Evolutionary conservation across 306 rosid species (phyloP), one percentile per base, ranked within the genome.

Genomic region (Chamaecrista fasciculata): DNA sequence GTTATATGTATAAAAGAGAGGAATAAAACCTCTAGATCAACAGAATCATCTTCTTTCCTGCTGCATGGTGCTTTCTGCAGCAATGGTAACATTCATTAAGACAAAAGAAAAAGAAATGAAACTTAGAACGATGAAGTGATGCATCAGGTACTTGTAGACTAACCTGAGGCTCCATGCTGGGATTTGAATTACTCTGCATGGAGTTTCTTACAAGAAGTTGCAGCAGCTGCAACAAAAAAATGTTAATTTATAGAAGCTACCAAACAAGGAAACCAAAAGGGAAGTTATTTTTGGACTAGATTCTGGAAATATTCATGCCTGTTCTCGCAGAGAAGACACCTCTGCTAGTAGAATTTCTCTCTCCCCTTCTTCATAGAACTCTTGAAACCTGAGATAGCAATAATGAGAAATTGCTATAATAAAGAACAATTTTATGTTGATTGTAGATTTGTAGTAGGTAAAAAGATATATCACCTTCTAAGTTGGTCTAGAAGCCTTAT

Each of bases 321-420:
- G 97, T 66, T 88, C 95, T 70, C 91, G 86, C 74, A 85, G 67
- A 58, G 63, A 72, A 40, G 97, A 85, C 8, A 94, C 82, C 79
- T 94, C 99, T 6, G 63, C 62, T 67, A 86, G 62, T 24, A 91
- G 87, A 77, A 86, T 79, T 61, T 88, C 99, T 73, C 97, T 86
- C 86, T 94, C 99, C 55, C 96, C 97, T 73, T 86, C 99, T 75
- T 83, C 97, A 79, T 94, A 91, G 77, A 88, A 94, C 76, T 91
- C 99, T 91, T 94, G 91, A 81, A 71, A 91, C 74, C 99, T 94
- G 82, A n/a, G 42, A 69, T 66, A 78, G 53, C 48, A 75, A 80
- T 46, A 11, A 69, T 44, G 26, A 50, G 74, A 55, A 31, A 56
- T 34, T 18, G n/a, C 52, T 55, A 56, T 18, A 52, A 24, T 58